Evolutionary conservation across 257 asterid genomes (phyloP).

Genomic region (Lycium barbarum): DNA sequence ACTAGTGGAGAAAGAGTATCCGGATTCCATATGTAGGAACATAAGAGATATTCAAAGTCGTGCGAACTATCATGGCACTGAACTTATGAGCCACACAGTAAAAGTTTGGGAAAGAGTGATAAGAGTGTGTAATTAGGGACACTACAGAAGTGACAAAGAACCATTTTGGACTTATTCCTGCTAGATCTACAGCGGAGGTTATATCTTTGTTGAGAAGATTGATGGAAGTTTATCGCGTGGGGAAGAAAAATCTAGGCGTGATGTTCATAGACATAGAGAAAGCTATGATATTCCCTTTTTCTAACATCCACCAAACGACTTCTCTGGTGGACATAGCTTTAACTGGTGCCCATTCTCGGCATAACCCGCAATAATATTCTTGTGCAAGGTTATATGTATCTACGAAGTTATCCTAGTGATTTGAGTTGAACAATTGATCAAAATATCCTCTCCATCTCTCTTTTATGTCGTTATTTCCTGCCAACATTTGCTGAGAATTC

Average conservation of each 20-base stretch:
- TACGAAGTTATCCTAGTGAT: not conserved
- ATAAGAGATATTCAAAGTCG: not conserved
- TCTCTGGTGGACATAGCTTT: too few species aligned
- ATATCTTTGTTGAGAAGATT: not conserved
- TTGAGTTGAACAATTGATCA: conserved; percentile 11
- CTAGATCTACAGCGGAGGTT: not conserved
- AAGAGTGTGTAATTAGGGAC: conserved; percentile 1
- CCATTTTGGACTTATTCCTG: not conserved
- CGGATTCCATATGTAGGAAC: not conserved
- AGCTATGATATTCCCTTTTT: conserved; percentile 5
- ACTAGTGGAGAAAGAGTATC: not conserved
- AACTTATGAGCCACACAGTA: not conserved
- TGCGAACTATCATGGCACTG: not conserved
- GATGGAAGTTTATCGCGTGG: not conserved
- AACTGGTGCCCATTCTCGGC: too few species aligned
- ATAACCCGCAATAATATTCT: too few species aligned
- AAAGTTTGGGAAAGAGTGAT: not conserved
- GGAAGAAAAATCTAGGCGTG: not conserved
- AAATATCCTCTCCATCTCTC: not conserved
- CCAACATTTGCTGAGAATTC: not conserved
- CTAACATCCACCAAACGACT: too few species aligned
- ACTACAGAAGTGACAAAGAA: not conserved
- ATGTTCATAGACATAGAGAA: not conserved
- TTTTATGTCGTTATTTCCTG: conserved; percentile 5
- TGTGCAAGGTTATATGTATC: not conserved